Base-by-base conservation (phyloP, 179 eudicot genomes). In the Beta lomatogona region DNA sequence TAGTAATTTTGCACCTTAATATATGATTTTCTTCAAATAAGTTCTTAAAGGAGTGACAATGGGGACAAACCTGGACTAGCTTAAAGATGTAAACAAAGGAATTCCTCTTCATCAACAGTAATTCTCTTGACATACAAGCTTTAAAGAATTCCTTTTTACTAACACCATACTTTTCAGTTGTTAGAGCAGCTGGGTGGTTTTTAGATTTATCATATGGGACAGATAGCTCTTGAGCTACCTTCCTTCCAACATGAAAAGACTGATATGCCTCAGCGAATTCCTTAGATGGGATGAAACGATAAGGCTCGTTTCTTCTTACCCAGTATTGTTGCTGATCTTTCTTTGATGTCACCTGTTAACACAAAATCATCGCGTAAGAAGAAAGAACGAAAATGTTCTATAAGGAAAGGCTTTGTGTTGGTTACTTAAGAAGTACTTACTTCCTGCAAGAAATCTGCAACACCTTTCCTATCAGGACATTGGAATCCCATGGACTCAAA, bases 321-420 rank as follows among this genome's bases (percentile, higher is more conserved):
- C 89, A 87, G 25, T 87, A 84, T 69, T 87, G 89, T 65, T 80
- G 77, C 61, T 87, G 89, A 80, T 87, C 89, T 80, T 87, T 87
- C 89, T 87, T 87, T 36, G 89, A 87, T 9, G 87, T 87, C 79
- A 86, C 88, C 88, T 86, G 28, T 41, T 36, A 59, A 28, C 57
- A 5, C 57, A 50, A 71, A 48, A 71, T 50, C 28, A 45, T 50
- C 58, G 2, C 10, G 50, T 71, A 21, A 71, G 8, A 18, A 44
- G 18, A 7, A n/a, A 0, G 7, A 46, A 71, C 3, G 18, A 0
- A 5, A 8, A 10, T 19, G n/a, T 22, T 8, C 0, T 19, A 18
- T n/a, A 58, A 58, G 28, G 25, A 73, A 80, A 28, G 12, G 6
- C 21, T 13, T 16, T 25, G 48, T 15, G 28, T 76, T 76, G 25